Evolutionary conservation across 306 rosid species (phyloP).

Genomic region (Senna tora): DNA sequence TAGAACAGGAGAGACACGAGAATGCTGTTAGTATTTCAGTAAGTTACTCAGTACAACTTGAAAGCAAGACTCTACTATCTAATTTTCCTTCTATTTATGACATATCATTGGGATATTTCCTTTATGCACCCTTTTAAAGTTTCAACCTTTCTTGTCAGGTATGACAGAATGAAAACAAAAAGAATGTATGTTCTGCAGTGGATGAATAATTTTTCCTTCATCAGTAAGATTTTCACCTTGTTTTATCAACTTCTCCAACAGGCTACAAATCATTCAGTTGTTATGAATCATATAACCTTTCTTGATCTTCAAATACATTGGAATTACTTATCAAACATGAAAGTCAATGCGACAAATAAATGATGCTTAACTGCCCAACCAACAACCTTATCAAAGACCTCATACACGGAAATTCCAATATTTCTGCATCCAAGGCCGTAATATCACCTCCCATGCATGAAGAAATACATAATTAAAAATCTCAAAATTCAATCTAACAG

Average conservation of each 20-base stretch:
- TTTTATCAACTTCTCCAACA: background rate
- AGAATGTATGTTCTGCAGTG: background rate
- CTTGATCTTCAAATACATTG: background rate
- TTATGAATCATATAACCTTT: background rate
- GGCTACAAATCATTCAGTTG: background rate
- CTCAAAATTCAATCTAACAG: constrained; percentile 2
- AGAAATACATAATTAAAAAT: background rate
- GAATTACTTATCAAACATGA: background rate
- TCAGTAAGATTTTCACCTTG: background rate
- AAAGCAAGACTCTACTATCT: constrained; percentile 23
- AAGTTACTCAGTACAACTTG: background rate
- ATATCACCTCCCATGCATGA: background rate
- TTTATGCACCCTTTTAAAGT: background rate
- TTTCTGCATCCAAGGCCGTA: background rate
- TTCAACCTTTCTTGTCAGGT: background rate
- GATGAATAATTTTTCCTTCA: background rate
- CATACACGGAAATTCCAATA: background rate
- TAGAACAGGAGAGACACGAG: background rate
- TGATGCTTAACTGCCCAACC: background rate
- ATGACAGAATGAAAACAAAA: background rate
- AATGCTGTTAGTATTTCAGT: background rate
- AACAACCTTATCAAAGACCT: background rate
- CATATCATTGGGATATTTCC: background rate
- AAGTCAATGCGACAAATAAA: background rate
- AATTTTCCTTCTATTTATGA: background rate